These are phyloP conservation scores for Ceratobasidium sp. DNA, from an alignment of 1,284 basidiomycete genomes.

Conservation along the genomic window DNA sequence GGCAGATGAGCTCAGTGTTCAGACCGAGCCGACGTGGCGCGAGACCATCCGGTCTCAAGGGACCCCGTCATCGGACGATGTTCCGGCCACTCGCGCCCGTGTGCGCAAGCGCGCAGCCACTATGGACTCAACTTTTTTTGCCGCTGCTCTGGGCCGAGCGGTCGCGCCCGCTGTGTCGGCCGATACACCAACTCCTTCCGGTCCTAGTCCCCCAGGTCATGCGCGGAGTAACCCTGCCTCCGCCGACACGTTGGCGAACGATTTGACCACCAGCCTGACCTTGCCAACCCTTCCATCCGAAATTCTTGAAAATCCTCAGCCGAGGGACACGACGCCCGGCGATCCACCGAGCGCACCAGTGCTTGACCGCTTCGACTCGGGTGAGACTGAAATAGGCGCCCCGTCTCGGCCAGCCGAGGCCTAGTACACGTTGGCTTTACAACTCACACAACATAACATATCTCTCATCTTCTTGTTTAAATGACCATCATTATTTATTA, in stretches of 20 bases:
- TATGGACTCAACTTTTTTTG: not conserved
- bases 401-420: not conserved
- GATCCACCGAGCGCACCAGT: not conserved
- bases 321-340: not conserved
- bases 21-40: slow-evolving; percentile 3
- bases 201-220: slow-evolving; percentile 19
- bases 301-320: not conserved
- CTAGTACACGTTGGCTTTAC: not conserved
- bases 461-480: slow-evolving; percentile 3
- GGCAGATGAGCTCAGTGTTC: not conserved
- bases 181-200: slow-evolving; percentile 20
- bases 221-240: not conserved
- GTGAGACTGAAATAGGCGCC: slow-evolving; percentile 25
- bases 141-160: not conserved
- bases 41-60: slow-evolving; percentile 3
- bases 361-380: slow-evolving; percentile 30
- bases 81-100: not conserved
- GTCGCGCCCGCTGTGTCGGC: not conserved
- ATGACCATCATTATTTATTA: slow-evolving; percentile 8
- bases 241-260: not conserved
- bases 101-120: not conserved
- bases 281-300: slow-evolving; percentile 15
- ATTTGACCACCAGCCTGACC: slow-evolving; percentile 1
- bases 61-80: not conserved
- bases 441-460: slow-evolving; percentile 4